phyloP scores from a whole-genome alignment of 2,329 filamentous ascomycete genomes.

The Hyphodiscus sp. region DNA sequence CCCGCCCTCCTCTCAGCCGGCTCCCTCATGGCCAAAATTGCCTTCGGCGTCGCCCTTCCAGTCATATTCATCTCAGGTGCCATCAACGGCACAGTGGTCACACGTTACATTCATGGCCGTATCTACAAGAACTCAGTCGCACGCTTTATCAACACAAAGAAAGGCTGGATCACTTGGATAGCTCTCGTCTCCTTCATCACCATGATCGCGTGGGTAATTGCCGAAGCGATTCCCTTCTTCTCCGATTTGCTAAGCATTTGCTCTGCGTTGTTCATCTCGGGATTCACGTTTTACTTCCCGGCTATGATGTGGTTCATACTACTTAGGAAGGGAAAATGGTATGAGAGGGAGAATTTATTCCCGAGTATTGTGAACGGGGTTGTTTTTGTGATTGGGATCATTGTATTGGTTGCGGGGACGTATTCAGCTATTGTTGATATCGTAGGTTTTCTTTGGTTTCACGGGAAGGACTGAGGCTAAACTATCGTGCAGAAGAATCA shows the following conservation, averaged over 20 bases:
- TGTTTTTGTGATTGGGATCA: conserved; percentile 19
- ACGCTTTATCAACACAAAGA: no score
- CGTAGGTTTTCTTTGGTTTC: conserved; percentile 10
- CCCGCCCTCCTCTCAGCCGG: conserved; percentile 53
- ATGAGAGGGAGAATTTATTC: conserved; percentile 18
- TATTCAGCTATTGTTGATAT: conserved; percentile 21
- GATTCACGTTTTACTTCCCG: conserved; percentile 26
- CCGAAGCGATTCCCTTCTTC: conserved; percentile 64
- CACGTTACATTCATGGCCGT: conserved; percentile 23
- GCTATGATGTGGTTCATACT: conserved; percentile 14
- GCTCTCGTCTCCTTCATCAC: conserved; percentile 49
- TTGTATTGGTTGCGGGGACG: conserved; percentile 20
- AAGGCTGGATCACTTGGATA: no score
- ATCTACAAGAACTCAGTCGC: conserved; percentile 16
- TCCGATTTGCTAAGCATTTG: conserved; percentile 51
- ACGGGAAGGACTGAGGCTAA: not conserved
- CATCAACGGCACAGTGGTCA: conserved; percentile 50
- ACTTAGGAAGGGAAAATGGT: conserved; percentile 23
- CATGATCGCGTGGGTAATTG: conserved; percentile 60
- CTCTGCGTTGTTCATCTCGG: conserved; percentile 38
- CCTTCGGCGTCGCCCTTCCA: conserved; percentile 53
- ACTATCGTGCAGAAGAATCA: not conserved
- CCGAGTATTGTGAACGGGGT: conserved; percentile 16
- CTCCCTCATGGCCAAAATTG: conserved; percentile 45
- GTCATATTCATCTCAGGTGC: conserved; percentile 58